phyloP scores from a whole-genome alignment of 2,329 filamentous ascomycete genomes.

The Decorospora gaudefroyi region DNA sequence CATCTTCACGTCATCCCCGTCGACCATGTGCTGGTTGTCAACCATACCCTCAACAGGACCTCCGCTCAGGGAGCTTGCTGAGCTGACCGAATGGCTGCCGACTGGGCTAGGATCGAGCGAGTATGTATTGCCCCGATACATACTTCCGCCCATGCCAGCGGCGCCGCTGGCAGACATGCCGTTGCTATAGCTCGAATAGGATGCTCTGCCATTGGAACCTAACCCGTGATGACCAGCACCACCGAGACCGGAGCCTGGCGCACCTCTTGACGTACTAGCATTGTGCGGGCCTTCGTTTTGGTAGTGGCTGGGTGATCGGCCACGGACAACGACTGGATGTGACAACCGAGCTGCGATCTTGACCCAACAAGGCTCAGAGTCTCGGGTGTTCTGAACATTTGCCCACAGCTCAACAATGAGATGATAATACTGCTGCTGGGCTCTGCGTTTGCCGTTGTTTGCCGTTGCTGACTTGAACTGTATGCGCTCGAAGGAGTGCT shows the following conservation, averaged over 20 bases:
- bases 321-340: constrained; percentile 49
- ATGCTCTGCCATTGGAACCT: constrained; percentile 64
- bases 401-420: constrained; percentile 72
- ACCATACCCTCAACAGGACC: constrained; percentile 50
- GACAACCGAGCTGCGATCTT: constrained; percentile 45
- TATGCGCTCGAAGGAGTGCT: constrained; percentile 81
- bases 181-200: constrained; percentile 43
- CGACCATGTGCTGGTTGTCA: constrained; percentile 49
- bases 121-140: constrained; percentile 46
- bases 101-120: constrained; percentile 48
- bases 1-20: constrained; percentile 46
- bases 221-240: constrained; percentile 60
- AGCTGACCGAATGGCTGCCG: constrained; percentile 53
- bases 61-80: constrained; percentile 49
- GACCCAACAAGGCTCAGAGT: constrained; percentile 42
- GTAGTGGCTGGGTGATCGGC: constrained; percentile 51
- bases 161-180: constrained; percentile 40
- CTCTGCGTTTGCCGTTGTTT: constrained; percentile 89
- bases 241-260: constrained; percentile 39
- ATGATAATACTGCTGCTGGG: constrained; percentile 90
- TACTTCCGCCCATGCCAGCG: constrained; percentile 37
- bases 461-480: constrained; percentile 94
- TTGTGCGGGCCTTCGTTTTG: constrained; percentile 53
- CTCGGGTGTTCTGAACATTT: constrained; percentile 42
- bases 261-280: constrained; percentile 40